Base-by-base conservation (phyloP, 345 rosid genomes). In the Microcos paniculata region DNA sequence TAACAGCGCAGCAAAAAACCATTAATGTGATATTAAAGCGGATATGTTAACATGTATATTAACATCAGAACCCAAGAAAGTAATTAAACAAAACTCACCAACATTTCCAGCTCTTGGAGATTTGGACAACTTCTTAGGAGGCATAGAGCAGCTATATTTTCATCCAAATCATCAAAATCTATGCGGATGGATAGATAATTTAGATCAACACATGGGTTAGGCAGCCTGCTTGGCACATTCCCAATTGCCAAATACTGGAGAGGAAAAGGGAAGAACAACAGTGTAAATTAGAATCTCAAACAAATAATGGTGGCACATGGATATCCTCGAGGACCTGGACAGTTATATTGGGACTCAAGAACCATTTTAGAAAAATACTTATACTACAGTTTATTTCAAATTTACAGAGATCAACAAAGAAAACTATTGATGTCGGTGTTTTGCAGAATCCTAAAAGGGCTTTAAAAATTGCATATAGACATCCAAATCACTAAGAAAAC, bases 181-280 rank as follows among this genome's bases (percentile, higher is more conserved):
- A 91, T 86, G 72, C 87, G 84, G 21, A 91, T 62, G 15, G 91
- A 87, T 71, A 91, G 87, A 80, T 87, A 87, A 79, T 80, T 87
- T 43, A 91, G 88, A 85, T 91, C 91, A 42, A 79, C 28, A 65
- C 90, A 91, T 14, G 84, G 86, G 33, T 73, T 80, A 11, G 86
- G 89, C 81, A 89, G 76, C 80, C 76, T 85, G 80, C 82, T 76
- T 26, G 91, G 95, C 35, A 85, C 70, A 43, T 81, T 77, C 40
- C 95, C 91, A 67, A 79, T 64, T 30, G 91, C 87, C 86, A 91
- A 80, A 81, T 84, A 91, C 92, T 87, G 87, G 59, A 76, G 62
- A 33, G 0, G 33, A 78, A 76, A 77, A 45, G 11, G 73, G 46
- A 77, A 72, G 75, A 84, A 31, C 55, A 56, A 57, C 62, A 52